phyloP scores from a whole-genome alignment of 2,329 filamentous ascomycete species.

The Whalleya microplaca region DNA sequence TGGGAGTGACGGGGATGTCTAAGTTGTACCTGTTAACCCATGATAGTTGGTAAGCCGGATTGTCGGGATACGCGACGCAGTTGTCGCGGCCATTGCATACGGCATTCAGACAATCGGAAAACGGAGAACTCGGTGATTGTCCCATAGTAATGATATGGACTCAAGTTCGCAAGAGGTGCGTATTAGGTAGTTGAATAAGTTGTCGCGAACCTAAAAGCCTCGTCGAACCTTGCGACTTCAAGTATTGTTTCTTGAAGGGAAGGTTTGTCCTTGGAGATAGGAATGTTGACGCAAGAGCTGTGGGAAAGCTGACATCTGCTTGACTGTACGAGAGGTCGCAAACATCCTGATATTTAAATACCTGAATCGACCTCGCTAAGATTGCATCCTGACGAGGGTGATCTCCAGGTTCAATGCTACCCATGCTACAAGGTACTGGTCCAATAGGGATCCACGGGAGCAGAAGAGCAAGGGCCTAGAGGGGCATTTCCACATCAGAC shows the following conservation, averaged over 20 bases:
- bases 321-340: conserved; percentile 16
- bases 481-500: conserved; percentile 3
- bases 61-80: conserved; percentile 52
- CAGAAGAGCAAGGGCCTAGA: conserved; percentile 2
- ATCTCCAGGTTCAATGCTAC: conserved; percentile 14
- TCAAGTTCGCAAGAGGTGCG: background rate
- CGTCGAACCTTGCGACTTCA: too few relatives aligned
- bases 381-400: conserved; percentile 1
- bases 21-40: conserved; percentile 61
- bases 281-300: conserved; percentile 4
- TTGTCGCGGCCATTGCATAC: conserved; percentile 49
- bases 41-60: conserved; percentile 47
- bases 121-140: conserved; percentile 43
- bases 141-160: conserved; percentile 45
- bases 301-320: conserved; percentile 11
- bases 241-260: background rate
- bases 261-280: background rate
- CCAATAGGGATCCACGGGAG: conserved; percentile 21
- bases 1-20: conserved; percentile 52
- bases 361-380: background rate
- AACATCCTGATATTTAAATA: conserved; percentile 9
- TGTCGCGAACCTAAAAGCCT: background rate
- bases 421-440: conserved; percentile 23
- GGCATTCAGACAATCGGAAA: conserved; percentile 50
- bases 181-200: background rate